Evolutionary conservation across 2,329 filamentous ascomycete genomes (phyloP).

Genomic region (Venturia nashicola): DNA sequence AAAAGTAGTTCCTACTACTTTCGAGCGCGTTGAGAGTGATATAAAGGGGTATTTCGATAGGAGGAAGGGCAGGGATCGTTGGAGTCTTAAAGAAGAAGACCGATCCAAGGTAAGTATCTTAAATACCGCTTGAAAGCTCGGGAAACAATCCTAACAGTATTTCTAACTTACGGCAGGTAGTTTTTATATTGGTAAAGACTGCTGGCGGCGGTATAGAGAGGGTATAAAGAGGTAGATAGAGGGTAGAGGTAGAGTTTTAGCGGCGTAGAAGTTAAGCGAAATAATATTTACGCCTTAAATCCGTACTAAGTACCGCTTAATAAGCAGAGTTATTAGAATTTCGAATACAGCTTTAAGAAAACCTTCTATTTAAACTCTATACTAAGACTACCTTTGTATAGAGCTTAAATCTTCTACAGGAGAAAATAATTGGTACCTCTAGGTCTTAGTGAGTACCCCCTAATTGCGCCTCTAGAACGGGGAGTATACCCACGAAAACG

Average conservation of each 20-base stretch:
- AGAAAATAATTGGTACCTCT: too few relatives aligned
- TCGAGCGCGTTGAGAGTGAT: not conserved
- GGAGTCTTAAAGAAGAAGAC: not conserved
- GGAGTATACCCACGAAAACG: too few relatives aligned
- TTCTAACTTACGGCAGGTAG: not conserved
- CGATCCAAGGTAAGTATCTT: not conserved
- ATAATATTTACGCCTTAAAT: not conserved
- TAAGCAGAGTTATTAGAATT: not conserved
- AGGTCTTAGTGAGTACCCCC: too few relatives aligned
- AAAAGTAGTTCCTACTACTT: not conserved
- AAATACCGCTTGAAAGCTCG: not conserved
- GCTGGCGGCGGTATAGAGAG: not conserved
- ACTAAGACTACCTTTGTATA: not conserved
- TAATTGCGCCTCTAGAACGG: too few relatives aligned
- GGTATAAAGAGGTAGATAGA: not conserved
- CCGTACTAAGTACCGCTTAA: not conserved
- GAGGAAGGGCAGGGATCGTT: not conserved
- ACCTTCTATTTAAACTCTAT: too few relatives aligned
- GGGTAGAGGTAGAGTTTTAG: not conserved
- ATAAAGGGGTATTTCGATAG: not conserved
- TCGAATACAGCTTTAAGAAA: too few relatives aligned
- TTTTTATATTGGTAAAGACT: not conserved
- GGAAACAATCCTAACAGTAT: not conserved
- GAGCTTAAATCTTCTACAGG: too few relatives aligned
- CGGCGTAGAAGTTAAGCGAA: not conserved